Evolutionary conservation across 371 early-diverging fungal species (phyloP).

Genomic region (Quaeritorhiza haematococci): DNA sequence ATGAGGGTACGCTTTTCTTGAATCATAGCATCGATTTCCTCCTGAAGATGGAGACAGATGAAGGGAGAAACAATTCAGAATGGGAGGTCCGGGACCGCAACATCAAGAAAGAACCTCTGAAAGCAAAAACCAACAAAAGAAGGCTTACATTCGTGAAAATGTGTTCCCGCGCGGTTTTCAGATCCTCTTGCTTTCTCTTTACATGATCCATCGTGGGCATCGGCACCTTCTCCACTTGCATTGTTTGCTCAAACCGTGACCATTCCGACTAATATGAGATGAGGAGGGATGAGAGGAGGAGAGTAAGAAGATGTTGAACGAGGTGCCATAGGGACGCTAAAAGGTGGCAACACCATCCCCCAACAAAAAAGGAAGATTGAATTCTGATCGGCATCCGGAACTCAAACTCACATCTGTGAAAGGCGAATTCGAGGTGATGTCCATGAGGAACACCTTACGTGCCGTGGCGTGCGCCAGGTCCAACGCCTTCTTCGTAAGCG

Average conservation of each 20-base stretch:
- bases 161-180: constrained; percentile 57
- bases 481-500: constrained; percentile 56
- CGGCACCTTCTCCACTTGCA: constrained; percentile 48
- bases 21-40: constrained; percentile 59
- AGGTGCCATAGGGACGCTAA: too few species aligned
- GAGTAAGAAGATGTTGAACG: too few species aligned
- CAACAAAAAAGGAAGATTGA: background rate
- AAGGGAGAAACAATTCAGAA: too few species aligned
- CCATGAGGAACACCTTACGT: constrained; percentile 65
- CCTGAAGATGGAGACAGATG: background rate
- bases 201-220: constrained; percentile 47
- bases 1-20: constrained; percentile 49
- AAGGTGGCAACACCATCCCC: background rate
- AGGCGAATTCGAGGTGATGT: constrained; percentile 63
- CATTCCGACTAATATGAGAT: constrained; percentile 65
- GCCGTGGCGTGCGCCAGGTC: constrained; percentile 63
- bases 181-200: constrained; percentile 47
- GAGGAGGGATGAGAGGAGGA: too few species aligned
- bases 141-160: constrained; percentile 48
- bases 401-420: constrained; percentile 43
- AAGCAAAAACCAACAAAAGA: background rate
- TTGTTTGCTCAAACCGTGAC: constrained; percentile 45
- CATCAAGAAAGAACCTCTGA: too few species aligned
- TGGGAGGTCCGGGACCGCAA: too few species aligned
- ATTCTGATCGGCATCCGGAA: background rate